Conservation (phyloP, 192 early-diverging fungal genomes). For the Spizellomyces sp. region DNA sequence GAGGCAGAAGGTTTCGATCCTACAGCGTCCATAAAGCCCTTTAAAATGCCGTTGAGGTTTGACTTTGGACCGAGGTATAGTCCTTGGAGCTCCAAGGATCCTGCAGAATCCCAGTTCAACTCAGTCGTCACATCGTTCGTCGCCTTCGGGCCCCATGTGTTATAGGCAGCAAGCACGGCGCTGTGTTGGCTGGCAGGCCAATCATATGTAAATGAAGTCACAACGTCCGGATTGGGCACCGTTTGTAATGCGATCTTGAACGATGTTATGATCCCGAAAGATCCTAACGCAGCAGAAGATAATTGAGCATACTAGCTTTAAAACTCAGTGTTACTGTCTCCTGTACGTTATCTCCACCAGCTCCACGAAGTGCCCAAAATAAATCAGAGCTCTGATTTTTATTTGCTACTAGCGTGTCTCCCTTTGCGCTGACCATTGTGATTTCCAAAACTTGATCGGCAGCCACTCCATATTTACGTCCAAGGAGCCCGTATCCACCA, state of each 20-base stretch:
- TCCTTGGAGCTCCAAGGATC: constrained; percentile 1
- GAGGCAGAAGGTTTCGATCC: not conserved
- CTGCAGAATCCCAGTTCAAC: constrained; percentile 9
- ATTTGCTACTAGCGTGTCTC: constrained; percentile 1
- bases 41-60: not conserved
- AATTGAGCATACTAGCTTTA: no score
- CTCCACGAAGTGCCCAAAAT: constrained; percentile 20
- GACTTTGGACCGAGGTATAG: constrained; percentile 3
- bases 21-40: not conserved
- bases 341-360: constrained; percentile 1
- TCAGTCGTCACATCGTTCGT: not conserved
- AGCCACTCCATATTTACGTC: constrained; percentile 14
- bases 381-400: constrained; percentile 5
- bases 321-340: not conserved
- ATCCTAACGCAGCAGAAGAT: no score
- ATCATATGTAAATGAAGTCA: constrained; percentile 1
- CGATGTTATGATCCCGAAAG: no score
- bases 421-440: constrained; percentile 19
- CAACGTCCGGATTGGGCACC: not conserved
- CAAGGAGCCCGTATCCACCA: not conserved
- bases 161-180: not conserved
- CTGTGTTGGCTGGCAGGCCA: not conserved
- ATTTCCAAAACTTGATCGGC: constrained; percentile 15
- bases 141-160: not conserved
- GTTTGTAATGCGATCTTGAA: no score